Percentiles rank a stretch among this genome's conserved stretches.
Conservation (phyloP, 2,329 filamentous ascomycete species). For the Magnaporthiopsis poae region DNA sequence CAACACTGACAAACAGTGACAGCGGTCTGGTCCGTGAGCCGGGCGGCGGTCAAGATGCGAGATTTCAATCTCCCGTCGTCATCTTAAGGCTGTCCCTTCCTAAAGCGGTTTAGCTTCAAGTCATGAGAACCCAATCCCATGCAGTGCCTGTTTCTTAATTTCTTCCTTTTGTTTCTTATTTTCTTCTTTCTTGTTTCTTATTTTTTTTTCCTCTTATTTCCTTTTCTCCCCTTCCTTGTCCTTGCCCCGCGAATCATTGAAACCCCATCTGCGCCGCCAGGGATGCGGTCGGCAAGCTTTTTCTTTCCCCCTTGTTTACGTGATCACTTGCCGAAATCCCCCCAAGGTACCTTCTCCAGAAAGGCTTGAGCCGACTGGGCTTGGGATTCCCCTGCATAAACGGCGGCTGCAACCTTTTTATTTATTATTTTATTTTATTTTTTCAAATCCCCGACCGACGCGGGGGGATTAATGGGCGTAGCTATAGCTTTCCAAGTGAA, state of each 20-base stretch:
- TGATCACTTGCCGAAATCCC: neutral
- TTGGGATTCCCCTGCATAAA: neutral
- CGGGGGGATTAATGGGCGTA: neutral
- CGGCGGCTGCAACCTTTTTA: slow-evolving; percentile 5
- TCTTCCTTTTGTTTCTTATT: neutral
- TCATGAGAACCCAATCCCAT: neutral
- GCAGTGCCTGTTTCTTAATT: neutral
- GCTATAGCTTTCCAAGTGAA: too few species aligned
- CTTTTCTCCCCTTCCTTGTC: neutral
- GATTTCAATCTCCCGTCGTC: neutral
- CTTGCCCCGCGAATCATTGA: too few species aligned
- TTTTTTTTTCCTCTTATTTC: neutral
- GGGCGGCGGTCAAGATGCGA: neutral
- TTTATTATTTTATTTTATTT: too few species aligned
- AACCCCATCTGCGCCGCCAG: too few species aligned
- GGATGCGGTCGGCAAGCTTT: too few species aligned
- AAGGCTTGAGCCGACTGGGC: neutral
- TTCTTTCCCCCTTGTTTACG: too few species aligned
- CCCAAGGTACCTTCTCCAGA: neutral
- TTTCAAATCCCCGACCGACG: neutral
- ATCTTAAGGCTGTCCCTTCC: neutral
- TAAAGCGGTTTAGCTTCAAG: neutral
- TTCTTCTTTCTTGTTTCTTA: neutral
- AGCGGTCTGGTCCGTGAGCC: neutral
- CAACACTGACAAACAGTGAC: neutral